A percentile compares a stretch with the other conserved stretches of the same genome.
These are phyloP conservation scores for Chlorophyllum brunneum DNA, from an alignment of 768 basidiomycete genomes.

Conservation along the genomic window DNA sequence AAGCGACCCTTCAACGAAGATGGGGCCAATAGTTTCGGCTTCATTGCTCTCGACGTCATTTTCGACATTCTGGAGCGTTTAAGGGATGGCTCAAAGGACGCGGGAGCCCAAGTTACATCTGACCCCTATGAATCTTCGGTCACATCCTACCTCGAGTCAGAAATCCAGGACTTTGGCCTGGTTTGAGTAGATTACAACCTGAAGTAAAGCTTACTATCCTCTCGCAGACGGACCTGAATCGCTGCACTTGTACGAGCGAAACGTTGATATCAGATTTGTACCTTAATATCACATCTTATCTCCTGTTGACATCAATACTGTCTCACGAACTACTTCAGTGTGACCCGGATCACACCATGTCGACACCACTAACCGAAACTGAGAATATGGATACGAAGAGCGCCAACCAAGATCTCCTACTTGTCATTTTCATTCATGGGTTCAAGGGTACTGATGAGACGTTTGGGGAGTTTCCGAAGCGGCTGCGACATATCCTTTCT, in stretches of 20 bases:
- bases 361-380: background rate
- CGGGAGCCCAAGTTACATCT: background rate
- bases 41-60: constrained; percentile 57
- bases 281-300: background rate
- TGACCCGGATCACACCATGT: background rate
- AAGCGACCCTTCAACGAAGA: constrained; percentile 26
- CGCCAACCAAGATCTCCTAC: constrained; percentile 40
- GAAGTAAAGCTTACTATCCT: too few relatives aligned
- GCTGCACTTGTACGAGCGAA: too few relatives aligned
- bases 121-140: background rate
- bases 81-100: background rate
- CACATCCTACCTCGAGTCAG: constrained; percentile 1
- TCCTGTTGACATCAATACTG: background rate
- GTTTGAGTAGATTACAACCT: background rate
- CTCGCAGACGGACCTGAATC: too few relatives aligned
- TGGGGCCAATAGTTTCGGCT: constrained; percentile 62
- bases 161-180: background rate
- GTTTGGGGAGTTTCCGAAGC: constrained; percentile 73
- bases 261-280: background rate
- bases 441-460: constrained; percentile 63
- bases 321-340: too few relatives aligned
- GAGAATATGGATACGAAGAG: constrained; percentile 18
- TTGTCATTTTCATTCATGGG: constrained; percentile 80
- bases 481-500: constrained; percentile 72
- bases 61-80: constrained; percentile 53